These are phyloP conservation scores for Aspergillus taichungensis DNA, from an alignment of 495 filamentous ascomycete genomes.

Conservation along the genomic window DNA sequence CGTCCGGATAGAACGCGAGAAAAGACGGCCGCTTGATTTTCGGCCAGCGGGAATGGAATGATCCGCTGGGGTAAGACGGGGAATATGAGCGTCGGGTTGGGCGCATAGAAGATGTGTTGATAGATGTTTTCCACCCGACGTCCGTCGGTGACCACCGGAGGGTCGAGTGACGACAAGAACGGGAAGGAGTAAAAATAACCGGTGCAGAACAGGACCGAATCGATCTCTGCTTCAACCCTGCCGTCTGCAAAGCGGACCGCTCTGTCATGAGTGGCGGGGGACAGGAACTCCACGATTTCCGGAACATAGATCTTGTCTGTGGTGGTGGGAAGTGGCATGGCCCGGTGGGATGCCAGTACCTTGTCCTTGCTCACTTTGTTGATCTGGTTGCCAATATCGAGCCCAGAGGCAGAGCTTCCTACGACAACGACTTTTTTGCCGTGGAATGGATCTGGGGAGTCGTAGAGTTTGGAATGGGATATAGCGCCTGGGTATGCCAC, in stretches of 20 bases:
- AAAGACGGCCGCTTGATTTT: conserved; percentile 71
- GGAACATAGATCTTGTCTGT: conserved; percentile 44
- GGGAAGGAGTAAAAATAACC: conserved; percentile 52
- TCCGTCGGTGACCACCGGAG: conserved; percentile 57
- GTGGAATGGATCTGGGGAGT: conserved; percentile 48
- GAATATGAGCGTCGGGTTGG: conserved; percentile 72
- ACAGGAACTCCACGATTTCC: conserved; percentile 50
- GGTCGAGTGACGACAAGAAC: conserved; percentile 46
- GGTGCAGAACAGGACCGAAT: conserved; percentile 51
- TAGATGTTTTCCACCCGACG: conserved; percentile 60
- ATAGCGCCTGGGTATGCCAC: conserved; percentile 52
- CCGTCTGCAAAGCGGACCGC: conserved; percentile 47
- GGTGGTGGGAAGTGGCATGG: conserved; percentile 19
- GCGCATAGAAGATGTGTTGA: conserved; percentile 67
- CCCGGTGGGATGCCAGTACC: conserved; percentile 44
- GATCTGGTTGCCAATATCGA: conserved; percentile 76
- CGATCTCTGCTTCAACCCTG: conserved; percentile 37
- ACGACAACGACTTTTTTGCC: conserved; percentile 66
- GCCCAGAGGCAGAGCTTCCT: conserved; percentile 68
- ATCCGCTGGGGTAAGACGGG: conserved; percentile 67
- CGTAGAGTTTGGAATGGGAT: conserved; percentile 75
- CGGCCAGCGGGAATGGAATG: conserved; percentile 71
- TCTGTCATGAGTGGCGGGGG: conserved; percentile 26
- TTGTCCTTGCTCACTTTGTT: conserved; percentile 38
- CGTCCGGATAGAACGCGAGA: conserved; percentile 65